Percentiles rank a stretch among this genome's conserved stretches.
These are phyloP conservation scores for Tripterygium wilfordii DNA, from an alignment of 177 flowering plant genomes.

Conservation along the genomic window DNA sequence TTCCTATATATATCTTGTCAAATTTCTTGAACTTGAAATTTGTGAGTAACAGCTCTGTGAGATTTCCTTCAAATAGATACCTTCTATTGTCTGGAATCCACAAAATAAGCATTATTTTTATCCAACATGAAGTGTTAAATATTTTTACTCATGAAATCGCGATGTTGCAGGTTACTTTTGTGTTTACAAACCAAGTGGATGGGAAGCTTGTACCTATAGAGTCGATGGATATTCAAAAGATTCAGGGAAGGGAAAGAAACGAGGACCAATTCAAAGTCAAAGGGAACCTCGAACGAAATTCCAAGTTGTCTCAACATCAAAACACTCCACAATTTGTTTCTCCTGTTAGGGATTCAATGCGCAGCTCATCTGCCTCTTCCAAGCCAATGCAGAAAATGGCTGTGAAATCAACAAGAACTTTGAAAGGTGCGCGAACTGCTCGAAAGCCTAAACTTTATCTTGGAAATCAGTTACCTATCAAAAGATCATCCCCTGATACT, in stretches of 20 bases:
- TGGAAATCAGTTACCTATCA: slow-evolving; percentile 39
- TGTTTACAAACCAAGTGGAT: slow-evolving; percentile 89
- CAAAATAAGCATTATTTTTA: too few species aligned
- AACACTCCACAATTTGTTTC: slow-evolving; percentile 17
- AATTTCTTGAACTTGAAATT: too few species aligned
- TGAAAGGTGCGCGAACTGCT: slow-evolving; percentile 20
- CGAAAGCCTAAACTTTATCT: slow-evolving; percentile 26
- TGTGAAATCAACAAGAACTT: slow-evolving; percentile 19
- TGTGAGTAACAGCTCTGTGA: too few species aligned
- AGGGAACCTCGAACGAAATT: slow-evolving; percentile 11
- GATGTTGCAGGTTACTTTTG: slow-evolving; percentile 72
- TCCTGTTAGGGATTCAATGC: slow-evolving; percentile 16
- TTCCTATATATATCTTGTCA: too few species aligned
- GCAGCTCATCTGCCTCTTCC: slow-evolving; percentile 12
- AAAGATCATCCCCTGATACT: slow-evolving; percentile 34
- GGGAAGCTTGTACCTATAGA: slow-evolving; percentile 92
- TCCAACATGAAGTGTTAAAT: too few species aligned
- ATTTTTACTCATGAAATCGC: neutral
- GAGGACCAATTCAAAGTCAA: slow-evolving; percentile 8
- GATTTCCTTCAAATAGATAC: too few species aligned
- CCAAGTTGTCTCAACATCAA: slow-evolving; percentile 17
- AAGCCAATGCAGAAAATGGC: slow-evolving; percentile 18
- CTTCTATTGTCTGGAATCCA: too few species aligned
- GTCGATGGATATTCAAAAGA: slow-evolving; percentile 28
- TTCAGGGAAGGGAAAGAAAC: slow-evolving; percentile 16